Evolutionary conservation across 1,139 yeast species (phyloP).

Genomic region (Saccharomyces hybrid): DNA sequence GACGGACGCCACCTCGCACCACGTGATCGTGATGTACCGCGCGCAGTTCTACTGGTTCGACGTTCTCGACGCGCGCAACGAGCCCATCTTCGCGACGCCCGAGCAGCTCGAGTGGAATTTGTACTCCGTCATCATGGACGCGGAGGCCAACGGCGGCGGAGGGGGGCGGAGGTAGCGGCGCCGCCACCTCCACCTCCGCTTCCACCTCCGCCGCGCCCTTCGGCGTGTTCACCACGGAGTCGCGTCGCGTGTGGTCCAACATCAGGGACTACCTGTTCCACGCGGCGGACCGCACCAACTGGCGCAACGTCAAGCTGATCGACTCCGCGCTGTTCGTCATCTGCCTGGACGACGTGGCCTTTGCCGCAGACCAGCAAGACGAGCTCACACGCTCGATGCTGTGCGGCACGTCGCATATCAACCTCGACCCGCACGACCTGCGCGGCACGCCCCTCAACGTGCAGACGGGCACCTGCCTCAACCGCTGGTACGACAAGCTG

Average conservation of each 20-base stretch:
- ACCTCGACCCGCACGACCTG: slow-evolving; percentile 4
- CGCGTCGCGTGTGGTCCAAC: slow-evolving; percentile 72
- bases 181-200: slow-evolving; percentile 16
- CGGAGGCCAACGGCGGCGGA: slow-evolving; percentile 45
- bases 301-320: slow-evolving; percentile 59
- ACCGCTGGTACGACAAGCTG: slow-evolving; percentile 90
- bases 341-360: slow-evolving; percentile 57
- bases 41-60: slow-evolving; percentile 91
- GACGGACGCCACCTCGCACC: slow-evolving; percentile 61
- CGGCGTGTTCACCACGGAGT: slow-evolving; percentile 85
- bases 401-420: slow-evolving; percentile 61
- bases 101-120: slow-evolving; percentile 65
- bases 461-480: slow-evolving; percentile 89
- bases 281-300: slow-evolving; percentile 40
- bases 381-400: slow-evolving; percentile 73
- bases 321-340: slow-evolving; percentile 74
- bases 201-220: slow-evolving; percentile 62
- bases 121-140: slow-evolving; percentile 52
- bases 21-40: slow-evolving; percentile 67
- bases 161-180: slow-evolving; percentile 36
- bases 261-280: slow-evolving; percentile 46
- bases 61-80: slow-evolving; percentile 62
- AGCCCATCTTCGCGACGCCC: slow-evolving; percentile 55
- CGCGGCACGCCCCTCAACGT: slow-evolving; percentile 47
- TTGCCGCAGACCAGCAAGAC: slow-evolving; percentile 54